These are phyloP conservation scores for Xerocomus amazonicus DNA, from an alignment of 1,284 basidiomycete genomes.

Conservation along the genomic window DNA sequence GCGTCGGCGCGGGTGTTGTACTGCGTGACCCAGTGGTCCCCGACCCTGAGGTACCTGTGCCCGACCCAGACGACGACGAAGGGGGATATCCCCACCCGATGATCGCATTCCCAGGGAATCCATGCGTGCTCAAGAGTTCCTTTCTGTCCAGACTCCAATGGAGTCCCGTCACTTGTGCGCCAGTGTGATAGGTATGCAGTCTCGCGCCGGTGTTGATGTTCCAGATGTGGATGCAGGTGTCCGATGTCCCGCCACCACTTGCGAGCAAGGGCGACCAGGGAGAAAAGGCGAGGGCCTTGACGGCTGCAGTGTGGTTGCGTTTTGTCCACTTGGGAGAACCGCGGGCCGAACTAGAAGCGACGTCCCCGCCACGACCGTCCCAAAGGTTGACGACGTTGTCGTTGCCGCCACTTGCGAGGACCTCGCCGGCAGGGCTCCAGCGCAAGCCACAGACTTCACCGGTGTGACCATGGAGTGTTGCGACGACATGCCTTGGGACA, in stretches of 20 bases:
- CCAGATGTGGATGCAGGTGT: conserved; percentile 94
- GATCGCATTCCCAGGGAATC: conserved; percentile 78
- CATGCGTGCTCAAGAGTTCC: conserved; percentile 91
- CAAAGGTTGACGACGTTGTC: conserved; percentile 97
- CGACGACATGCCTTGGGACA: conserved; percentile 82
- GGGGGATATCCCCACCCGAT: conserved; percentile 67
- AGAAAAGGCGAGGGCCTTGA: conserved; percentile 97
- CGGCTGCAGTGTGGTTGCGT: conserved; percentile 90
- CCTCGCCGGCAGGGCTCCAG: conserved; percentile 81
- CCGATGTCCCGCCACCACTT: conserved; percentile 91
- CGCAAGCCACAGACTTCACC: conserved; percentile 86
- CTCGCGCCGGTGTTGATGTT: conserved; percentile 87
- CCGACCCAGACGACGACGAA: conserved; percentile 48
- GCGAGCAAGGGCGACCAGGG: conserved; percentile 94
- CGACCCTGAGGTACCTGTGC: conserved; percentile 20
- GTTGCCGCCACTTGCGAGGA: conserved; percentile 93
- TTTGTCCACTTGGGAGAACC: conserved; percentile 87
- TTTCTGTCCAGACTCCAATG: conserved; percentile 89
- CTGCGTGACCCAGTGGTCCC: conserved; percentile 11
- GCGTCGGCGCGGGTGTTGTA: conserved; percentile 17
- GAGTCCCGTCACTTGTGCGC: conserved; percentile 90
- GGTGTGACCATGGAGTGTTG: conserved; percentile 83
- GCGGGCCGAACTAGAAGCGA: conserved; percentile 49
- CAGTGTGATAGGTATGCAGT: conserved; percentile 78
- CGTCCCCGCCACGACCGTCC: conserved; percentile 79